Evolutionary conservation across 495 filamentous ascomycete species (phyloP).

Genomic region (Penicillium fimorum): DNA sequence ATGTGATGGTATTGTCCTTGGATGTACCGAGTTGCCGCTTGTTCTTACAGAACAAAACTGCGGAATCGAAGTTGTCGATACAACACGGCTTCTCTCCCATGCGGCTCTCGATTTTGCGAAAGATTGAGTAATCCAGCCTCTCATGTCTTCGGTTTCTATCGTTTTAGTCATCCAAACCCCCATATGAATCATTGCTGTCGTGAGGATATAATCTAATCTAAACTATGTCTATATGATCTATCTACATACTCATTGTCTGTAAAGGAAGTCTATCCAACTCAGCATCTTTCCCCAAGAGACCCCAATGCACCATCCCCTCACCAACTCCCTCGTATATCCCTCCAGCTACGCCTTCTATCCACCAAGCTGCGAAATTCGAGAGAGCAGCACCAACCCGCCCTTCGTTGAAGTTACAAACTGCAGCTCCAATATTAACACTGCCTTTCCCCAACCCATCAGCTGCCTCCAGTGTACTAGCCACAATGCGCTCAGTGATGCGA

Average conservation of each 20-base stretch:
- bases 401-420: constrained; percentile 53
- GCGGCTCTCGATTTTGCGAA: constrained; percentile 10
- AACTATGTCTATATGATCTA: constrained; percentile 16
- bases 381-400: constrained; percentile 54
- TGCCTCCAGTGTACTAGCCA: constrained; percentile 48
- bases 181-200: neutral
- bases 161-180: neutral
- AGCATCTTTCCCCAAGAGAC: constrained; percentile 29
- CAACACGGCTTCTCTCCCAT: constrained; percentile 8
- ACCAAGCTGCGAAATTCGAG: constrained; percentile 52
- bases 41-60: constrained; percentile 11
- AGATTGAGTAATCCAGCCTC: neutral
- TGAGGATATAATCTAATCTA: neutral
- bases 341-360: constrained; percentile 57
- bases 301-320: constrained; percentile 55
- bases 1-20: constrained; percentile 12
- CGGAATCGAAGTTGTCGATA: constrained; percentile 11
- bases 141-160: neutral
- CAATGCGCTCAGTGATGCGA: constrained; percentile 54
- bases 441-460: constrained; percentile 54
- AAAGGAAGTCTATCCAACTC: constrained; percentile 24
- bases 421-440: constrained; percentile 47
- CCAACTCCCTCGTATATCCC: constrained; percentile 65
- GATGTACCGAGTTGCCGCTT: constrained; percentile 12
- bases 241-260: constrained; percentile 3